Evolutionary conservation across 2,329 filamentous ascomycete species (phyloP), one percentile per base, ranked within the genome.

Genomic region (Paracamarosporium sp.): DNA sequence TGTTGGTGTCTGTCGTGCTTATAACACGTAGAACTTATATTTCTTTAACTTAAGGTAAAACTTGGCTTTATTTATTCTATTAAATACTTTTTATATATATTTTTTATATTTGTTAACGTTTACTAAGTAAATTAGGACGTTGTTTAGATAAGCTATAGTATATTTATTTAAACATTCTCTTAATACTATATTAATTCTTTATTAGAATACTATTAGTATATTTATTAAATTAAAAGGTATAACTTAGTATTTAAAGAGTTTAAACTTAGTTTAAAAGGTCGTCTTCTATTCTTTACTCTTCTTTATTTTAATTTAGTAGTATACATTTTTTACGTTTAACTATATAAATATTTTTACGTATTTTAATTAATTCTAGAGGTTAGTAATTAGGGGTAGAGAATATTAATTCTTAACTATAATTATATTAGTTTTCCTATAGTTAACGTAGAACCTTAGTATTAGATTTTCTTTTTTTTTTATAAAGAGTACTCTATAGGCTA

Each of bases 141-240:
- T 56, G 50, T 63, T 41, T 57, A 63, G 28, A 36, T 62, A 66
- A 9, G 51, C n/a, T n/a, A n/a, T n/a, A n/a, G n/a, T n/a, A n/a
- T n/a, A n/a, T n/a, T n/a, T n/a, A n/a, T n/a, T n/a, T 22, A 64
- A 11, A 45, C 55, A 54, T 3, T 53, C 24, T 12, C 13, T 45
- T 53, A 64, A 36, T 4, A 52, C 40, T 25, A 55, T 53, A 56
- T 66, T 62, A 48, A 66, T 64, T 45, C 53, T 52, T 11, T 22
- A 5, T 38, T 61, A 63, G 25, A 61, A 64, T n/a, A 53, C 53
- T 12, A n/a, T 43, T 41, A 45, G 52, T 0, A 33, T 53, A 41
- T 66, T 66, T 17, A 22, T 53, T 46, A 66, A 38, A 0, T 57
- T 64, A 64, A 64, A 62, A 0, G 30, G 51, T 56, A 62, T 55